These are phyloP conservation scores for Amyloporia xantha DNA, from an alignment of 768 basidiomycete species.

Conservation along the genomic window DNA sequence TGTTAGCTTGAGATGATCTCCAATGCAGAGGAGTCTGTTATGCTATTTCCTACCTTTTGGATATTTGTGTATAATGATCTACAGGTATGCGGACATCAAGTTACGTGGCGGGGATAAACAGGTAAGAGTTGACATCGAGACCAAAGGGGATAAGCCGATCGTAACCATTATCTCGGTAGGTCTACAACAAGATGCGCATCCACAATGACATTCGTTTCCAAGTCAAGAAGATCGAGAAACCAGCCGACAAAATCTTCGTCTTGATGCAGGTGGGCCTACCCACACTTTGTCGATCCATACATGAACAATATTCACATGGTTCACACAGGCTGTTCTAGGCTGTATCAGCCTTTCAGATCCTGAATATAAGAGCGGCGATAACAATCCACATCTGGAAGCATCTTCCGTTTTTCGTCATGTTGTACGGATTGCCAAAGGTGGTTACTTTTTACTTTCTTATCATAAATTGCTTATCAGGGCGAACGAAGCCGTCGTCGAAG, in stretches of 20 bases:
- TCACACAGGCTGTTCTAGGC: slow-evolving; percentile 56
- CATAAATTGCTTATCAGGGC: slow-evolving; percentile 2
- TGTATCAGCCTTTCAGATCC: slow-evolving; percentile 60
- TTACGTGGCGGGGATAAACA: slow-evolving; percentile 72
- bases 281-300: neutral
- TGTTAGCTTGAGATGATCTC: slow-evolving; percentile 59
- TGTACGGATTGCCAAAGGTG: slow-evolving; percentile 70
- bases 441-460: slow-evolving; percentile 6
- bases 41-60: neutral
- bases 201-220: slow-evolving; percentile 79
- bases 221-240: slow-evolving; percentile 61
- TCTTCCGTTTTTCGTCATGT: slow-evolving; percentile 69
- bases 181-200: slow-evolving; percentile 60
- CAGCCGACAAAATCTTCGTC: slow-evolving; percentile 73
- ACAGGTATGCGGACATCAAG: slow-evolving; percentile 61
- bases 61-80: slow-evolving; percentile 1
- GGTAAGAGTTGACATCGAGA: slow-evolving; percentile 28
- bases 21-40: slow-evolving; percentile 56
- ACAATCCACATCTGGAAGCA: slow-evolving; percentile 67
- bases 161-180: slow-evolving; percentile 23
- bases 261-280: slow-evolving; percentile 57
- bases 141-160: neutral
- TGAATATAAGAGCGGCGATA: slow-evolving; percentile 68
- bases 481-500: slow-evolving; percentile 63
- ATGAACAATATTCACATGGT: neutral